Evolutionary conservation across 1,284 basidiomycete genomes (phyloP).

Genomic region (Tilletia indica): DNA sequence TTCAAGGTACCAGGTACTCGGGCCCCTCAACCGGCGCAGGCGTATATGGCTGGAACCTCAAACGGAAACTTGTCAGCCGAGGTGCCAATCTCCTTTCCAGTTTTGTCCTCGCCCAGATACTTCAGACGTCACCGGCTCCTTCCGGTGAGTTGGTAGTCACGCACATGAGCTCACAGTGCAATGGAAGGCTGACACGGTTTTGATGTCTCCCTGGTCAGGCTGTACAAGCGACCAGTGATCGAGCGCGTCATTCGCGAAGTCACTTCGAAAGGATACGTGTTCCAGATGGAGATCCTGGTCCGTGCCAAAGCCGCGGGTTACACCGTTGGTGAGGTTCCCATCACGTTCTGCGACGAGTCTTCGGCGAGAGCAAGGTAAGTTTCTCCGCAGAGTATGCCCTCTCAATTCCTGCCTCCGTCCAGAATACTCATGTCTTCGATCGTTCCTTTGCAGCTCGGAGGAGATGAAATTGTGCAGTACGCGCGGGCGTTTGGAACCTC

Average conservation of each 20-base stretch:
- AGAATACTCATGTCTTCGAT: background rate
- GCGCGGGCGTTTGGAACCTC: constrained; percentile 78
- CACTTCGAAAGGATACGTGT: constrained; percentile 84
- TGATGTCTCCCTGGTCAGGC: constrained; percentile 57
- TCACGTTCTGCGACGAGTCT: constrained; percentile 90
- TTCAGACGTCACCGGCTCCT: constrained; percentile 44
- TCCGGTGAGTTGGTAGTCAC: constrained; percentile 25
- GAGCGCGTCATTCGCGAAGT: constrained; percentile 77
- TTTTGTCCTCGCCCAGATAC: constrained; percentile 40
- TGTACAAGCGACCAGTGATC: constrained; percentile 75
- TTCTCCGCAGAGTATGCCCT: background rate
- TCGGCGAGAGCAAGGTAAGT: constrained; percentile 75
- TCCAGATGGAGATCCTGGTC: constrained; percentile 97
- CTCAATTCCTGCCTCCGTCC: background rate
- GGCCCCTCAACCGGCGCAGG: constrained; percentile 42
- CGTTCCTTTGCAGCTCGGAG: constrained; percentile 62
- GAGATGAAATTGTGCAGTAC: constrained; percentile 84
- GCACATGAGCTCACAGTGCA: background rate
- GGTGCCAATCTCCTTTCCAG: constrained; percentile 40
- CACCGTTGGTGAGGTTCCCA: constrained; percentile 81
- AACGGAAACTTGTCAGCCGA: constrained; percentile 42
- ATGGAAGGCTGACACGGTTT: background rate
- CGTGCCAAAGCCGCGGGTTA: constrained; percentile 78
- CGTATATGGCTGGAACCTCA: constrained; percentile 45
- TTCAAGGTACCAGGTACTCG: constrained; percentile 43